Evolutionary conservation across 2,329 filamentous ascomycete genomes (phyloP).

Genomic region (Colletotrichum liaoningense): DNA sequence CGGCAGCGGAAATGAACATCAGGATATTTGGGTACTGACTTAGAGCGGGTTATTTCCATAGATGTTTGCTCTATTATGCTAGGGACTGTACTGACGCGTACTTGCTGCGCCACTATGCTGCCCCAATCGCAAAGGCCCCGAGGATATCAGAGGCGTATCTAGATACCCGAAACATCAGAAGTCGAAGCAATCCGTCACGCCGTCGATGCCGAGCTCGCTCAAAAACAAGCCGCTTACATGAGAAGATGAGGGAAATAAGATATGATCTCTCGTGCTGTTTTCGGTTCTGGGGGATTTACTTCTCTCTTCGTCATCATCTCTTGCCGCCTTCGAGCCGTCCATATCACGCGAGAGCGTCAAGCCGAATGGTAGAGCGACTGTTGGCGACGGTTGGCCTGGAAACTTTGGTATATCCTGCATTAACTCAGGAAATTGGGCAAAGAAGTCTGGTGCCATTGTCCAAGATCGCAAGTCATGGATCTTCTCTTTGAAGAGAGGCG

Average conservation of each 20-base stretch:
- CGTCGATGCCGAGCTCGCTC: not conserved
- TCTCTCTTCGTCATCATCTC: not conserved
- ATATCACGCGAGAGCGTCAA: not conserved
- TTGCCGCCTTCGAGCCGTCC: not conserved
- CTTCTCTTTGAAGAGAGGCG: conserved; percentile 38
- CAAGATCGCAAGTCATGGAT: conserved; percentile 42
- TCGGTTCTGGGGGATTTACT: too few relatives aligned
- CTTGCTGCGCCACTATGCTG: not conserved
- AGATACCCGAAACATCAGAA: not conserved
- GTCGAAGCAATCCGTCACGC: not conserved
- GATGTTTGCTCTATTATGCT: too few relatives aligned
- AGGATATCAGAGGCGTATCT: not conserved
- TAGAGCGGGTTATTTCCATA: not conserved
- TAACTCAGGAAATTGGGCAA: conserved; percentile 42
- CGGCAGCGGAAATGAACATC: not conserved
- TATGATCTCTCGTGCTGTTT: too few relatives aligned
- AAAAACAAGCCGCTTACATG: not conserved
- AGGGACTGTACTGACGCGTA: not conserved
- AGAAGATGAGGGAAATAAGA: not conserved
- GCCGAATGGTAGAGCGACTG: not conserved
- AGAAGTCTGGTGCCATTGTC: conserved; percentile 44
- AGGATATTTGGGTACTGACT: not conserved
- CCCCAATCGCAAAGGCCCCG: not conserved
- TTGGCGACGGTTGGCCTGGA: not conserved
- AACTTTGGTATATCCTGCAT: conserved; percentile 44